Conservation (phyloP, 441 rosid genomes). For the Bocquillonia castaneifolia region DNA sequence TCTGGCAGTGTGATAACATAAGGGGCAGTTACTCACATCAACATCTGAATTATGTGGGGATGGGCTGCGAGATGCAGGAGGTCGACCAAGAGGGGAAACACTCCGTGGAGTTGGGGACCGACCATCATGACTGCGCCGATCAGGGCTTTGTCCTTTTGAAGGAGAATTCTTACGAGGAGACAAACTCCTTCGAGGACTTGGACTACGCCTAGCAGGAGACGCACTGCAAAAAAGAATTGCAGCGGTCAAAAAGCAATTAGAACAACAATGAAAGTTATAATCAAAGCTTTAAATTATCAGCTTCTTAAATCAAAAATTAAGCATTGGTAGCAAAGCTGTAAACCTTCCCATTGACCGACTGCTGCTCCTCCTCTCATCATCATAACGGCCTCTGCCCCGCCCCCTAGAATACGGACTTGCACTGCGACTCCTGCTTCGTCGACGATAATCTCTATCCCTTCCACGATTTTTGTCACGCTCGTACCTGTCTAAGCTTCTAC, state of each 20-base stretch:
- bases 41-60: conserved; percentile 41
- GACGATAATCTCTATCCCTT: conserved; percentile 43
- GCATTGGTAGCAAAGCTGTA: background rate
- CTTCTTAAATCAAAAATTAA: background rate
- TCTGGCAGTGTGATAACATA: conserved; percentile 1
- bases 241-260: background rate
- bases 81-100: conserved; percentile 36
- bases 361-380: conserved; percentile 41
- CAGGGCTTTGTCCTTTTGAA: conserved; percentile 34
- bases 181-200: conserved; percentile 37
- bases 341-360: conserved; percentile 48
- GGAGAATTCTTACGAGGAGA: conserved; percentile 38
- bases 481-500: conserved; percentile 47
- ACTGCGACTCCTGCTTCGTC: conserved; percentile 52
- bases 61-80: conserved; percentile 43
- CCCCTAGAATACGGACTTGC: conserved; percentile 41
- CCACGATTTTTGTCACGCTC: conserved; percentile 49
- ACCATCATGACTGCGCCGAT: conserved; percentile 30
- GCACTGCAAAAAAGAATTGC: conserved; percentile 15
- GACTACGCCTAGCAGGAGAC: conserved; percentile 39
- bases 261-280: background rate
- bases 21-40: conserved; percentile 33
- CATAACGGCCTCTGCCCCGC: conserved; percentile 43
- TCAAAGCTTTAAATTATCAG: background rate
- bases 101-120: conserved; percentile 40